Percentiles rank a stretch among this genome's conserved stretches.
Evolutionary conservation across 2,329 filamentous ascomycete species (phyloP).

Genomic region (Ophiocordyceps robertsii): DNA sequence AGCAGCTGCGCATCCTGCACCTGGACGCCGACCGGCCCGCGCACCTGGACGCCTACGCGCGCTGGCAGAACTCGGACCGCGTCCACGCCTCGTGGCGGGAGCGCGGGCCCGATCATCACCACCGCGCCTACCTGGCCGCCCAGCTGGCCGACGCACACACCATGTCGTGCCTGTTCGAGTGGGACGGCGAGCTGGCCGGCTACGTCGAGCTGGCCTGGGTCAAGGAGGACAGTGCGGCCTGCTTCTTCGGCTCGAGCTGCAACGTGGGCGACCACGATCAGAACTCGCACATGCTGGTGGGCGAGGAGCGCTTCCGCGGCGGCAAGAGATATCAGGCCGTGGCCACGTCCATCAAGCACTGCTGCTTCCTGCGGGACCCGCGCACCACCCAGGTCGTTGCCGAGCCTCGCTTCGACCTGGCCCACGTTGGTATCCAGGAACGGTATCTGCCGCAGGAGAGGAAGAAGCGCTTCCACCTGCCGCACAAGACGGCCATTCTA

Average conservation of each 20-base stretch:
- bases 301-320: constrained; percentile 13
- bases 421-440: constrained; percentile 11
- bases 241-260: constrained; percentile 13
- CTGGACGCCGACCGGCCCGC: constrained; percentile 11
- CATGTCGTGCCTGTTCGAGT: constrained; percentile 15
- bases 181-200: constrained; percentile 13
- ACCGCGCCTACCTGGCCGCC: constrained; percentile 10
- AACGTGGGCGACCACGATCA: constrained; percentile 16
- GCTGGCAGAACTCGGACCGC: constrained; percentile 15
- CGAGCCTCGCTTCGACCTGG: constrained; percentile 10
- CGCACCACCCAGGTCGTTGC: constrained; percentile 12
- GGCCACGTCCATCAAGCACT: constrained; percentile 14
- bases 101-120: constrained; percentile 13
- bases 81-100: constrained; percentile 14
- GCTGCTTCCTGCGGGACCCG: constrained; percentile 13
- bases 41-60: constrained; percentile 11
- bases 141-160: constrained; percentile 12
- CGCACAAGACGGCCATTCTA: constrained; percentile 14
- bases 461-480: constrained; percentile 15
- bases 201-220: constrained; percentile 14
- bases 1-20: constrained; percentile 10
- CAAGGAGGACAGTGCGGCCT: constrained; percentile 14
- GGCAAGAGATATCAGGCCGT: constrained; percentile 13
- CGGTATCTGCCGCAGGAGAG: constrained; percentile 12
- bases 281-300: constrained; percentile 13